phyloP scores from a whole-genome alignment of 176 grass and related monocot species.

The Eragrostis nindensis region DNA sequence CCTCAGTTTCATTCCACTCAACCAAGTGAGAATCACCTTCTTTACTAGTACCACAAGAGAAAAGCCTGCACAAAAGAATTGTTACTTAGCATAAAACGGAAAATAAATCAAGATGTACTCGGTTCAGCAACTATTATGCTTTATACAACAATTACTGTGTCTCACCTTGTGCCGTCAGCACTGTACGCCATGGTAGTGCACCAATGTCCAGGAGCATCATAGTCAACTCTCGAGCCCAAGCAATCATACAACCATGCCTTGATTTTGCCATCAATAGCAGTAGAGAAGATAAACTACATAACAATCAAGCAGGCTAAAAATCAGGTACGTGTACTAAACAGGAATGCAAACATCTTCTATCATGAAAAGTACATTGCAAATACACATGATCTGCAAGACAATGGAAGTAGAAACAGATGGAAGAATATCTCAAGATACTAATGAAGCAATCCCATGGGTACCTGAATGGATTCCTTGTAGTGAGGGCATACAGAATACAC shows the following conservation, averaged over 20 bases:
- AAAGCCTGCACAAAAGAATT: constrained; percentile 61
- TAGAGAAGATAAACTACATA: constrained; percentile 98
- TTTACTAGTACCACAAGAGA: constrained; percentile 98
- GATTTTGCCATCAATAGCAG: constrained; percentile 98
- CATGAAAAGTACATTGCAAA: constrained; percentile 2
- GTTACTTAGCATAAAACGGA: constrained; percentile 14
- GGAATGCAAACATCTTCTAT: neutral
- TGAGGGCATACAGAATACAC: constrained; percentile 99
- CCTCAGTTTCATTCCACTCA: constrained; percentile 99
- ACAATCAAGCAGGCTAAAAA: constrained; percentile 11
- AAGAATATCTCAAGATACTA: constrained; percentile 27
- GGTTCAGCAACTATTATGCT: constrained; percentile 13
- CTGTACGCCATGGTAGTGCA: constrained; percentile 98
- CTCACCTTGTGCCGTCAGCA: constrained; percentile 90
- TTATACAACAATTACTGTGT: neutral
- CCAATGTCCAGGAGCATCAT: constrained; percentile 99
- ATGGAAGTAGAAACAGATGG: constrained; percentile 7
- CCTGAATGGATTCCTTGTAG: constrained; percentile 99
- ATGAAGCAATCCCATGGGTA: constrained; percentile 35
- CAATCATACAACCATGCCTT: constrained; percentile 99
- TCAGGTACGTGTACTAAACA: neutral
- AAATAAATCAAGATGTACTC: constrained; percentile 14
- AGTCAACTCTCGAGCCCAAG: constrained; percentile 97
- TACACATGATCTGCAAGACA: neutral
- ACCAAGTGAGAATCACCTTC: constrained; percentile 96